Percentiles rank a stretch among this genome's conserved stretches.
phyloP scores from a whole-genome alignment of 257 asterid genomes.

The Handroanthus guayacan region DNA sequence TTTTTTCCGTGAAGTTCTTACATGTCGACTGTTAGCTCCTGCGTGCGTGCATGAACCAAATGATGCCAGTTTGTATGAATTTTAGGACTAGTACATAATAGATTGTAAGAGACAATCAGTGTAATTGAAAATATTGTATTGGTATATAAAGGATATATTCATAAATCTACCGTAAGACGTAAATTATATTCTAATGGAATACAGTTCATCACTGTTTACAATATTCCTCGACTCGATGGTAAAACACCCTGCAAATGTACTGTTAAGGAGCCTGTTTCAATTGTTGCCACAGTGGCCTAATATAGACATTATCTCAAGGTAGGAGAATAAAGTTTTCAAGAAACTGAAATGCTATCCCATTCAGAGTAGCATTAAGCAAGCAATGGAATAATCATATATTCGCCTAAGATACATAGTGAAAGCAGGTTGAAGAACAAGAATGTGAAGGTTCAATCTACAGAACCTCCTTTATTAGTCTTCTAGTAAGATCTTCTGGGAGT shows the following conservation, averaged over 20 bases:
- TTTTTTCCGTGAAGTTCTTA: background rate
- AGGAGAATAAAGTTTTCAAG: background rate
- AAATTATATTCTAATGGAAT: no score
- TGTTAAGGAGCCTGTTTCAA: background rate
- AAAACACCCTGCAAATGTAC: no score
- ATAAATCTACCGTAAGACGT: no score
- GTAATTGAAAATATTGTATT: no score
- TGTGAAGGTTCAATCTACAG: slow-evolving; percentile 41
- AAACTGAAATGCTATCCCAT: background rate
- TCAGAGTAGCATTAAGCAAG: background rate
- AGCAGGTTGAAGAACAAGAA: background rate
- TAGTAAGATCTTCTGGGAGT: slow-evolving; percentile 78
- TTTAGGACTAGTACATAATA: no score
- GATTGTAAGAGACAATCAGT: no score
- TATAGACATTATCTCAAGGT: background rate
- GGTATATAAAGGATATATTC: no score
- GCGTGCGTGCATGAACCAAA: no score
- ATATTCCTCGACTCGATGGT: no score
- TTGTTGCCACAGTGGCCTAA: background rate
- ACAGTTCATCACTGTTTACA: no score
- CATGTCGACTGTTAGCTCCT: background rate
- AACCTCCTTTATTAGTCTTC: slow-evolving; percentile 73
- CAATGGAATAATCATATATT: background rate
- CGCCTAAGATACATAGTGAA: background rate
- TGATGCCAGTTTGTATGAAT: no score